Evolutionary conservation across 805 yeast species (phyloP).

Genomic region (Spathaspora girioi): DNA sequence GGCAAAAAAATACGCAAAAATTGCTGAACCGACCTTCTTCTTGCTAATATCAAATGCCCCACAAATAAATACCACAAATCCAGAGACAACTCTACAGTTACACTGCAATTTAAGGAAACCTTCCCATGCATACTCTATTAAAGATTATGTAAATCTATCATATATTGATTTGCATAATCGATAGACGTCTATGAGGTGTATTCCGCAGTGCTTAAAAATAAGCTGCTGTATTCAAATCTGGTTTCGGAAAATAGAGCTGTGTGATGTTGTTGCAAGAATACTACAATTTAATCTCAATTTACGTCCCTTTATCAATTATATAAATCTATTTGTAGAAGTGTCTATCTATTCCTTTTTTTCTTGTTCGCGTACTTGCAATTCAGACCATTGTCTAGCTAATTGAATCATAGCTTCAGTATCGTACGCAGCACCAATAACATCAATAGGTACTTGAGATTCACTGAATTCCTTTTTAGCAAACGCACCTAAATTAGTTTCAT

Average conservation of each 20-base stretch:
- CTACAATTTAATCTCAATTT: too few relatives aligned
- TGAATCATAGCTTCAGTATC: constrained; percentile 55
- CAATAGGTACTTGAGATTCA: constrained; percentile 89
- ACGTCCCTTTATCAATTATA: background rate
- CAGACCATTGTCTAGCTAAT: constrained; percentile 11
- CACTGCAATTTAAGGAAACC: background rate
- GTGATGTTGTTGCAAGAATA: too few relatives aligned
- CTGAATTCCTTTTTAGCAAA: constrained; percentile 81
- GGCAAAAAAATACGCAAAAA: background rate
- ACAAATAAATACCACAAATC: background rate
- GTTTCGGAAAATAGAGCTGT: too few relatives aligned
- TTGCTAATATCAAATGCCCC: background rate
- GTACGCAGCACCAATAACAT: constrained; percentile 78
- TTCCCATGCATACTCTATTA: background rate
- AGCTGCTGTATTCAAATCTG: too few relatives aligned
- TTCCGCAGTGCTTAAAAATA: too few relatives aligned
- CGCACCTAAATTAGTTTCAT: constrained; percentile 65
- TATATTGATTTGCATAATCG: too few relatives aligned
- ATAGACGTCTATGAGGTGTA: too few relatives aligned
- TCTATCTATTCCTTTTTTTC: background rate
- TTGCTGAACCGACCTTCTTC: background rate
- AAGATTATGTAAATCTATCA: too few relatives aligned
- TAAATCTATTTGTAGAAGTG: background rate
- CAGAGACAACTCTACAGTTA: too few relatives aligned
- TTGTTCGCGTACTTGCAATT: constrained; percentile 5